These are phyloP conservation scores for Aspergillus persii DNA, from an alignment of 2,329 filamentous ascomycete species.

Conservation along the genomic window DNA sequence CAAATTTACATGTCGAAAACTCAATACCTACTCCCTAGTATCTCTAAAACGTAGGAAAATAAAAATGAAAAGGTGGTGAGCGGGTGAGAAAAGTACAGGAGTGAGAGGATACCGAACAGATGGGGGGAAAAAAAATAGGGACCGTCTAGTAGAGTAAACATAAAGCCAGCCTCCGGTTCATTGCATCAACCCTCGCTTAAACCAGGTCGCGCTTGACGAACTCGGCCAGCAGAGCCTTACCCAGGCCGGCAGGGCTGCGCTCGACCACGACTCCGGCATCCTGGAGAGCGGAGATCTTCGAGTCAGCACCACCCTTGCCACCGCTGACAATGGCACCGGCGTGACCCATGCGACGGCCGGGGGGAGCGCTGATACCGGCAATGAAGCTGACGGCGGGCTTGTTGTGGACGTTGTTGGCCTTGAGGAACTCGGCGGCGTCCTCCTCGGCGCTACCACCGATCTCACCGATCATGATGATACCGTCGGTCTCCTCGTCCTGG, in stretches of 20 bases:
- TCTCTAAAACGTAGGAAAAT: slow-evolving; percentile 31
- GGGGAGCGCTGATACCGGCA: slow-evolving; percentile 94
- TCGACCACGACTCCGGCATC: slow-evolving; percentile 92
- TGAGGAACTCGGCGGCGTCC: slow-evolving; percentile 95
- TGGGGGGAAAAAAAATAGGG: slow-evolving; percentile 20
- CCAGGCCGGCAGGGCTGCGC: slow-evolving; percentile 85
- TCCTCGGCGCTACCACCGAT: slow-evolving; percentile 97
- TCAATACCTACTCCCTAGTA: slow-evolving; percentile 33
- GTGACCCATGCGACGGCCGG: slow-evolving; percentile 96
- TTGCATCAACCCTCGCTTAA: slow-evolving; percentile 51
- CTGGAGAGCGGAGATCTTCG: slow-evolving; percentile 95
- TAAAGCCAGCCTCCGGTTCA: not conserved
- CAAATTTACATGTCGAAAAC: slow-evolving; percentile 29
- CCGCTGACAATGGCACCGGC: slow-evolving; percentile 97
- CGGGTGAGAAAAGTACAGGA: slow-evolving; percentile 26
- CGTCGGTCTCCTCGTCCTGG: slow-evolving; percentile 92
- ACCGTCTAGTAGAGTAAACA: slow-evolving; percentile 2
- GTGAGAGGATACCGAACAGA: slow-evolving; percentile 20
- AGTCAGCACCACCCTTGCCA: slow-evolving; percentile 96
- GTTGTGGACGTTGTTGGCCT: slow-evolving; percentile 83
- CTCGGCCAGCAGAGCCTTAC: slow-evolving; percentile 90
- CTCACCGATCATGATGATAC: slow-evolving; percentile 99
- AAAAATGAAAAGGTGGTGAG: slow-evolving; percentile 9
- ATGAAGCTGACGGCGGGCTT: slow-evolving; percentile 99
- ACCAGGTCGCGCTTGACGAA: slow-evolving; percentile 95